These are phyloP conservation scores for Auriculariales sp. DNA, from an alignment of 768 basidiomycete species.

Conservation along the genomic window DNA sequence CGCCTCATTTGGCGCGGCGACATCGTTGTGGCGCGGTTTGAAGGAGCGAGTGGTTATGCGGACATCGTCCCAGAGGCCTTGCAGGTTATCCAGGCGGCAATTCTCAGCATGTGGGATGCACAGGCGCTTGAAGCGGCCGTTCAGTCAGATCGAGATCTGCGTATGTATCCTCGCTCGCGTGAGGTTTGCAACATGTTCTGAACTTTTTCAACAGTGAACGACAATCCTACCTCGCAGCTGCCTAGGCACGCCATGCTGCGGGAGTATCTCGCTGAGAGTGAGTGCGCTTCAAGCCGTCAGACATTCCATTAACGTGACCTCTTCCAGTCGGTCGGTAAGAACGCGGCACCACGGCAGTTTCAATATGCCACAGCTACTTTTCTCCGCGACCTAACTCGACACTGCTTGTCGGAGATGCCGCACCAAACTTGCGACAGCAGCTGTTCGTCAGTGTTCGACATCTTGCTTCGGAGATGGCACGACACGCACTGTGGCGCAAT, in stretches of 20 bases:
- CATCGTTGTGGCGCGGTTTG: background rate
- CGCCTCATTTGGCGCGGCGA: background rate
- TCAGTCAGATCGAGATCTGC: background rate
- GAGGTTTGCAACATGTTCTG: background rate
- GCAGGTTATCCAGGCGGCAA: background rate
- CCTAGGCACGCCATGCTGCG: background rate
- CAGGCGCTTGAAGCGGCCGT: background rate
- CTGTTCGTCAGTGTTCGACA: too few relatives aligned
- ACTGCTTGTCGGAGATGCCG: too few relatives aligned
- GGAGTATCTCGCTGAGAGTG: background rate
- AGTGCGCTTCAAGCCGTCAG: too few relatives aligned
- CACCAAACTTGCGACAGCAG: too few relatives aligned
- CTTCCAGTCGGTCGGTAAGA: too few relatives aligned
- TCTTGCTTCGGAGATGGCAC: too few relatives aligned
- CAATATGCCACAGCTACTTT: too few relatives aligned
- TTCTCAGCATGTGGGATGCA: background rate
- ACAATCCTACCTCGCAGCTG: background rate
- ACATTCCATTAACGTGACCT: too few relatives aligned
- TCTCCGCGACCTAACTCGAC: too few relatives aligned
- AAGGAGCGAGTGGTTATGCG: background rate
- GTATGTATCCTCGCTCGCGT: background rate
- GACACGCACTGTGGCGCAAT: too few relatives aligned
- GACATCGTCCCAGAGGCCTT: background rate
- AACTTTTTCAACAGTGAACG: background rate
- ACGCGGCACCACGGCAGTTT: too few relatives aligned